Percentiles rank a stretch among this genome's conserved stretches.
These are phyloP conservation scores for Musa troglodytarum DNA, from an alignment of 176 grass and related monocot species.

Conservation along the genomic window DNA sequence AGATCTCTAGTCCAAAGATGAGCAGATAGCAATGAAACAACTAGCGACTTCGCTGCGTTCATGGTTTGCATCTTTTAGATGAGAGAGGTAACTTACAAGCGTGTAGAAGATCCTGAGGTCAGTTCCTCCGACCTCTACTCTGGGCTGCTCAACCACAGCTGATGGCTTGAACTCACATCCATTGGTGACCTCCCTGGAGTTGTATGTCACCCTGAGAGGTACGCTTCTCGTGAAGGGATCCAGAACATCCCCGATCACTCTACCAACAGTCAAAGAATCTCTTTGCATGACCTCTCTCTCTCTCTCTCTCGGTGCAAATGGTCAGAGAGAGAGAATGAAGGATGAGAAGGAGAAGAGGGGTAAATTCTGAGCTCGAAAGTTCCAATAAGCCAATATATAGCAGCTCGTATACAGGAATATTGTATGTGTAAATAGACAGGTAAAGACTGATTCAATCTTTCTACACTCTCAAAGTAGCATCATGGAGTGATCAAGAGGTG, in stretches of 20 bases:
- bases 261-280: constrained; percentile 39
- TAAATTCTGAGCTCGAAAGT: neutral
- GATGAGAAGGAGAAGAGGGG: neutral
- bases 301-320: neutral
- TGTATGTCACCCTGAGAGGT: constrained; percentile 32
- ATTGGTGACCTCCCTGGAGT: constrained; percentile 25
- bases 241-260: constrained; percentile 52
- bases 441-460: neutral
- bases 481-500: too few relatives aligned
- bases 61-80: neutral
- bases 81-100: neutral
- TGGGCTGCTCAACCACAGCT: constrained; percentile 29
- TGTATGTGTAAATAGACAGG: neutral
- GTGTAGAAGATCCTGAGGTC: constrained; percentile 31
- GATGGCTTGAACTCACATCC: constrained; percentile 39
- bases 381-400: neutral
- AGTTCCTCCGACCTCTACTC: constrained; percentile 41
- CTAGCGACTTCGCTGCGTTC: neutral
- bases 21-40: neutral
- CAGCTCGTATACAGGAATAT: neutral
- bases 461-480: too few relatives aligned
- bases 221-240: constrained; percentile 33
- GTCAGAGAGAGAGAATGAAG: neutral
- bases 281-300: constrained; percentile 19
- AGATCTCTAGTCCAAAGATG: neutral